A percentile compares a stretch with the other conserved stretches of the same genome.
These are phyloP conservation scores for Chlorociboria aeruginascens DNA, from an alignment of 495 filamentous ascomycete species.

Conservation along the genomic window DNA sequence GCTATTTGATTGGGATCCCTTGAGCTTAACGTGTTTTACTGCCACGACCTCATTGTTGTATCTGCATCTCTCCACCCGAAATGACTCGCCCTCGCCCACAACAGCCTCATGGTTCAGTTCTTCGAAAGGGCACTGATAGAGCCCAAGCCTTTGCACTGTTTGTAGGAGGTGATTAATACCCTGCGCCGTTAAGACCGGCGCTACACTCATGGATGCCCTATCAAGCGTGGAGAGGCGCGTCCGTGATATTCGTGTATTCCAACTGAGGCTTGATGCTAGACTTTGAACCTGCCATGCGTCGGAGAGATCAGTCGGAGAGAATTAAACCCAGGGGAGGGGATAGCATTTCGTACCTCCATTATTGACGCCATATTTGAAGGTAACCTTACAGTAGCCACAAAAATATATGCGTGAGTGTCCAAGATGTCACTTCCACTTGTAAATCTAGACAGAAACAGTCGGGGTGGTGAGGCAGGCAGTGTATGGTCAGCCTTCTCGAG, in stretches of 20 bases:
- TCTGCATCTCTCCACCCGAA: slow-evolving; percentile 21
- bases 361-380: too few species aligned
- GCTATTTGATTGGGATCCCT: slow-evolving; percentile 3
- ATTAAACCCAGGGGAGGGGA: too few species aligned
- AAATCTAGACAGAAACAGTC: too few species aligned
- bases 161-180: slow-evolving; percentile 21
- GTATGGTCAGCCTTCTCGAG: too few species aligned
- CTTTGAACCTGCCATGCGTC: slow-evolving; percentile 5
- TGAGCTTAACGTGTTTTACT: slow-evolving; percentile 21
- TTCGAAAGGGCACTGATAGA: slow-evolving; percentile 14
- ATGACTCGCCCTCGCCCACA: slow-evolving; percentile 25
- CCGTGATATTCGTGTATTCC: slow-evolving; percentile 16
- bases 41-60: slow-evolving; percentile 21
- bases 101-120: slow-evolving; percentile 20
- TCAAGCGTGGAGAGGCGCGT: slow-evolving; percentile 22
- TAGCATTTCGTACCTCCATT: too few species aligned
- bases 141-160: slow-evolving; percentile 21
- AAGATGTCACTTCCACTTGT: too few species aligned
- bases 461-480: too few species aligned
- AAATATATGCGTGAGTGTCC: too few species aligned
- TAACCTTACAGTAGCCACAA: too few species aligned
- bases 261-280: slow-evolving; percentile 12
- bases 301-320: too few species aligned
- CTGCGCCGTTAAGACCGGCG: slow-evolving; percentile 9
- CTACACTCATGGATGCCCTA: slow-evolving; percentile 15